These are phyloP conservation scores for Marsdenia floribunda DNA, from an alignment of 257 asterid species.

Conservation along the genomic window DNA sequence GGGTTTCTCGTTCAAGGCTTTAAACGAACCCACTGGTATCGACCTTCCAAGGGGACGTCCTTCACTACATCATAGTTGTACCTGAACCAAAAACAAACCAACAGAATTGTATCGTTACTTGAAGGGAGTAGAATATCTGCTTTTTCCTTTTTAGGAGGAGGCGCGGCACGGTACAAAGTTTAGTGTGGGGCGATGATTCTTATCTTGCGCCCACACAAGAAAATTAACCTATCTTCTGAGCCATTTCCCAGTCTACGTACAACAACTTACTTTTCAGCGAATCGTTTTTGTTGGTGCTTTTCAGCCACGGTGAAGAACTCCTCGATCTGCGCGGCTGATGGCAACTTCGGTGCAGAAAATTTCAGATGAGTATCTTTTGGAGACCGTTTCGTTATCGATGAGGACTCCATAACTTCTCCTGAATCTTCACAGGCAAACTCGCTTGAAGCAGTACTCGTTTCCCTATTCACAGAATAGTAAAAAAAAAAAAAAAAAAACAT, in stretches of 20 bases:
- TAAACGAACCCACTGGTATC: constrained; percentile 66
- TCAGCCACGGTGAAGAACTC: constrained; percentile 75
- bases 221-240: constrained; percentile 7
- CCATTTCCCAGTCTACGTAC: not conserved
- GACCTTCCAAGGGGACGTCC: constrained; percentile 80
- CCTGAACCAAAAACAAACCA: constrained; percentile 36
- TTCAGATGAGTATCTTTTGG: constrained; percentile 19
- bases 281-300: constrained; percentile 60
- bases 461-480: constrained; percentile 31
- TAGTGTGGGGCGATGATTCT: constrained; percentile 22
- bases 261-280: constrained; percentile 63
- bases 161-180: constrained; percentile 9
- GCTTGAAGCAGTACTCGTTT: constrained; percentile 38
- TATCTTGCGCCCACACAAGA: constrained; percentile 30
- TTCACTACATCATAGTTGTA: constrained; percentile 74
- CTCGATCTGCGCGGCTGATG: constrained; percentile 64
- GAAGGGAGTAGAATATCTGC: not conserved
- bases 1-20: constrained; percentile 13
- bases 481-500: not conserved
- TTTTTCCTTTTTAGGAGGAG: constrained; percentile 5
- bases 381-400: constrained; percentile 20
- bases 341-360: constrained; percentile 26
- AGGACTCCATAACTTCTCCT: constrained; percentile 28
- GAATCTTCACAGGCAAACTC: constrained; percentile 50
- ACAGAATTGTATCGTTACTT: not conserved